phyloP scores from a whole-genome alignment of 2,329 filamentous ascomycete genomes.

The Penicillium sp. region DNA sequence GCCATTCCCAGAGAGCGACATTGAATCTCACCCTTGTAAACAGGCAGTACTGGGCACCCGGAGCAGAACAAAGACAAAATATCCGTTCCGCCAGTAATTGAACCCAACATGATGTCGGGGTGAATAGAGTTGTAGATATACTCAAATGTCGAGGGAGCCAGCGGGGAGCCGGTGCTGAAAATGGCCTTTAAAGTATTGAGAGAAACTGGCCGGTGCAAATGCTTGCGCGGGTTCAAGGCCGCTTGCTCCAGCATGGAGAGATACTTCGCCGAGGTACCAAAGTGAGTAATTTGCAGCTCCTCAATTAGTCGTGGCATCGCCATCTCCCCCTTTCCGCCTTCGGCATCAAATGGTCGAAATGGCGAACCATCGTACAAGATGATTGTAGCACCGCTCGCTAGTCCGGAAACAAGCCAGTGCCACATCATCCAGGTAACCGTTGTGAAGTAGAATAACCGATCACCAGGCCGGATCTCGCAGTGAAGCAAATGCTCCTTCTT shows the following conservation, averaged over 20 bases:
- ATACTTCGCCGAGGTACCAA: slow-evolving; percentile 92
- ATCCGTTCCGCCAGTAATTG: slow-evolving; percentile 93
- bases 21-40: slow-evolving; percentile 71
- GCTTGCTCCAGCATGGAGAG: slow-evolving; percentile 86
- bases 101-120: slow-evolving; percentile 74
- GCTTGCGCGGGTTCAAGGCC: slow-evolving; percentile 57
- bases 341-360: slow-evolving; percentile 64
- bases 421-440: slow-evolving; percentile 99
- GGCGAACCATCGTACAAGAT: slow-evolving; percentile 91
- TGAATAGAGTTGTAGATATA: slow-evolving; percentile 88
- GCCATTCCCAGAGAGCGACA: slow-evolving; percentile 76
- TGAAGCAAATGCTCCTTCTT: slow-evolving; percentile 95
- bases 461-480: slow-evolving; percentile 69
- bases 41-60: slow-evolving; percentile 71
- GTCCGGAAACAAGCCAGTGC: slow-evolving; percentile 89
- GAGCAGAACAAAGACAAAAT: slow-evolving; percentile 94
- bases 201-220: slow-evolving; percentile 42
- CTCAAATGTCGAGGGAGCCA: slow-evolving; percentile 87
- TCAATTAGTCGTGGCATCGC: slow-evolving; percentile 81
- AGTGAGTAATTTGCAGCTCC: slow-evolving; percentile 79
- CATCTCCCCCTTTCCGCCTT: slow-evolving; percentile 63
- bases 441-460: slow-evolving; percentile 87
- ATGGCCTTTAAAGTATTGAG: slow-evolving; percentile 68
- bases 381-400: slow-evolving; percentile 77
- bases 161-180: slow-evolving; percentile 88